phyloP scores from a whole-genome alignment of 768 basidiomycete genomes.

The Dictyophora rubrovolvata region DNA sequence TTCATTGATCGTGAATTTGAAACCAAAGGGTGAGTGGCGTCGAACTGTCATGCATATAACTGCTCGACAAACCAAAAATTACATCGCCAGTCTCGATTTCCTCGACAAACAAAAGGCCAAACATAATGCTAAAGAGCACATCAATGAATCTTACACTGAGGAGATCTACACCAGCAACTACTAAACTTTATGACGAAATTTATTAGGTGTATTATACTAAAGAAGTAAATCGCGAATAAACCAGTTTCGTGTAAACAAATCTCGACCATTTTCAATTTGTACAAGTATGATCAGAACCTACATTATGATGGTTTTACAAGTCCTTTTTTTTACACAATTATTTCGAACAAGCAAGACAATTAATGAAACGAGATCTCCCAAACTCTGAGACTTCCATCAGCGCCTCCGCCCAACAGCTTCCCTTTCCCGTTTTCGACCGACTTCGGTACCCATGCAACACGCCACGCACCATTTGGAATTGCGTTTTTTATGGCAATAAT shows the following conservation, averaged over 20 bases:
- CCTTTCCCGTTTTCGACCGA: conserved; percentile 32
- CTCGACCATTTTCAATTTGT: neutral
- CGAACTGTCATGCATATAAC: neutral
- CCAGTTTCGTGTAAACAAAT: neutral
- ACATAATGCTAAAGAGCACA: conserved; percentile 15
- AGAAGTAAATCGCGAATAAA: neutral
- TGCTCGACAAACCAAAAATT: neutral
- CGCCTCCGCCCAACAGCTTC: conserved; percentile 61
- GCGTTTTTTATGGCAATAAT: conserved; percentile 82
- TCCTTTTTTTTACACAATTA: too few species aligned
- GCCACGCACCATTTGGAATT: conserved; percentile 73
- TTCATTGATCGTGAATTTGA: conserved; percentile 19
- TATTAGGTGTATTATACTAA: neutral
- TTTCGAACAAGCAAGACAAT: neutral
- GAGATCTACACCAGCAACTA: neutral
- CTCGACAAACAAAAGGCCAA: conserved; percentile 19
- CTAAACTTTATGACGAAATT: too few species aligned
- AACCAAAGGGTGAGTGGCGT: conserved; percentile 22
- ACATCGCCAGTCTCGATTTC: conserved; percentile 13
- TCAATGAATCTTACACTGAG: conserved; percentile 4
- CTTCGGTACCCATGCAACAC: conserved; percentile 66
- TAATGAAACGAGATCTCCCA: conserved; percentile 52
- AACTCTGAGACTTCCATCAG: conserved; percentile 68
- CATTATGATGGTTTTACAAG: too few species aligned
- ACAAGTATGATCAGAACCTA: too few species aligned